These are phyloP conservation scores for Trichophaea hybrida DNA, from an alignment of 2,329 filamentous ascomycete genomes.

Conservation along the genomic window DNA sequence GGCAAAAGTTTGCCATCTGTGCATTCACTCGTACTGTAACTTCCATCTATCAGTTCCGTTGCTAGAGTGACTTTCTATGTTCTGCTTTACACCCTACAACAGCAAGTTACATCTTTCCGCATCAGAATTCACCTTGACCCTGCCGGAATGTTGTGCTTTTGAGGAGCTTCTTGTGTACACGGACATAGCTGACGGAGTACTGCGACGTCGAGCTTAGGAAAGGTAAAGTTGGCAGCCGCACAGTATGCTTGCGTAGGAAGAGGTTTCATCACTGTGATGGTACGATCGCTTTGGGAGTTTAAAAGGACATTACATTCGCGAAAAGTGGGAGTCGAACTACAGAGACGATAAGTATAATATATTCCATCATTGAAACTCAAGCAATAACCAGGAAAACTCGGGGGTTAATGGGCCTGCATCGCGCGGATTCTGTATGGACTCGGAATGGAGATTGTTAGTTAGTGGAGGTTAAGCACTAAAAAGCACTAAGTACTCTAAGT, in stretches of 20 bases:
- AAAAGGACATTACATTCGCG: background rate
- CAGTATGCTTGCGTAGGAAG: background rate
- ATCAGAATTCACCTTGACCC: background rate
- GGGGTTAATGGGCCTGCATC: no score
- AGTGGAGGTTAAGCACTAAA: no score
- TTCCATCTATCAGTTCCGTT: background rate
- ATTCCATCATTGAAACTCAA: no score
- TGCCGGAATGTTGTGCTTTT: background rate
- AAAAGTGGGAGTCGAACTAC: background rate
- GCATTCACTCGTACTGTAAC: background rate
- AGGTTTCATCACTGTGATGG: background rate
- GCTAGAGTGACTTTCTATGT: background rate
- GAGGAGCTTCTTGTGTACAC: background rate
- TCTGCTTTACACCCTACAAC: background rate
- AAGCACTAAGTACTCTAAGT: no score
- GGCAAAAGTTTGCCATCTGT: background rate
- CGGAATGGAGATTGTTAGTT: no score
- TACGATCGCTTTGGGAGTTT: background rate
- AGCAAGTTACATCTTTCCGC: background rate
- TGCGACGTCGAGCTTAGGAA: background rate
- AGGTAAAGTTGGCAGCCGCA: background rate
- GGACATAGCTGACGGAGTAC: background rate
- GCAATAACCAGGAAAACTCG: no score
- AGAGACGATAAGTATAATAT: no score
- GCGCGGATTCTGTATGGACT: no score